These are phyloP conservation scores for Vitis rupestris DNA, from an alignment of 164 flowering plant species.

Conservation along the genomic window DNA sequence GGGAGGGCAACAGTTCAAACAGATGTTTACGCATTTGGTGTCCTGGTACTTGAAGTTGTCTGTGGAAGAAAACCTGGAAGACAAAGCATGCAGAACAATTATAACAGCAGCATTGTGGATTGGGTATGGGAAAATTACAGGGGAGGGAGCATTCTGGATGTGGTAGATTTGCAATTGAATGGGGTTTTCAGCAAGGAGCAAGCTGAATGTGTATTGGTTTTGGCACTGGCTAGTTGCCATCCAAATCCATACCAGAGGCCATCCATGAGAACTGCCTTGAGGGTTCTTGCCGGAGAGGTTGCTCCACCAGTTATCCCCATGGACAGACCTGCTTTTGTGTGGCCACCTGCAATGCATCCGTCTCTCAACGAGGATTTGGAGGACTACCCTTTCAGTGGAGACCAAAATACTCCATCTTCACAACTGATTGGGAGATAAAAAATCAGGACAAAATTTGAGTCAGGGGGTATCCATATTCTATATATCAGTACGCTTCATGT, in stretches of 20 bases:
- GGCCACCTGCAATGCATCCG: conserved; percentile 39
- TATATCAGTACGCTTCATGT: too few species aligned
- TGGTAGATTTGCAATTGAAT: conserved; percentile 29
- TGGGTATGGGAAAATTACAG: conserved; percentile 42
- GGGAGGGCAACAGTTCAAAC: conserved; percentile 39
- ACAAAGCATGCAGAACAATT: conserved; percentile 5
- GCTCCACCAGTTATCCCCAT: conserved; percentile 35
- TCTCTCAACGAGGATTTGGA: conserved; percentile 3
- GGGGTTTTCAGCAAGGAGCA: conserved; percentile 25
- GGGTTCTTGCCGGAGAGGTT: conserved; percentile 48
- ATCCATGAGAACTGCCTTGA: conserved; percentile 38
- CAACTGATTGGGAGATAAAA: too few species aligned
- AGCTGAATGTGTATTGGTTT: conserved; percentile 21
- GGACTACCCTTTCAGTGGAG: not conserved
- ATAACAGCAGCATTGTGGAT: conserved; percentile 24
- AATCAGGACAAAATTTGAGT: too few species aligned
- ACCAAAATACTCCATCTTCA: too few species aligned
- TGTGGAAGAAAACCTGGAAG: conserved; percentile 40
- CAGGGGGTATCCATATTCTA: too few species aligned
- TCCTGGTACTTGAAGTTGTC: conserved; percentile 36
- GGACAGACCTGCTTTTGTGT: conserved; percentile 47
- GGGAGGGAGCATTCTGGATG: conserved; percentile 21
- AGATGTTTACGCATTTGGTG: conserved; percentile 43
- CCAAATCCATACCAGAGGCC: conserved; percentile 60
- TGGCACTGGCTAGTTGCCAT: conserved; percentile 58